These are phyloP conservation scores for Paracoccidioides lutzii DNA, from an alignment of 2,329 filamentous ascomycete genomes.

Conservation along the genomic window DNA sequence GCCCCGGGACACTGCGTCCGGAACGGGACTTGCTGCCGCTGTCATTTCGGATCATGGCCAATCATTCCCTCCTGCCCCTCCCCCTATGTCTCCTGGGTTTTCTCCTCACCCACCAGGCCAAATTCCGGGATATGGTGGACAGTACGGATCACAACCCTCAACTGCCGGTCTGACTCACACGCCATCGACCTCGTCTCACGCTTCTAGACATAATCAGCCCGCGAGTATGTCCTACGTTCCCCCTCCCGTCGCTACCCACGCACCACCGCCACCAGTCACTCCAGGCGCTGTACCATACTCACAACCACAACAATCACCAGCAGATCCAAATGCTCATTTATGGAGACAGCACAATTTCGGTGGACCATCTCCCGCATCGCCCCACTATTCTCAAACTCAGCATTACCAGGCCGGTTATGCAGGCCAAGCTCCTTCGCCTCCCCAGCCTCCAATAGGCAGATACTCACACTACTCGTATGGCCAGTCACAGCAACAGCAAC, in stretches of 20 bases:
- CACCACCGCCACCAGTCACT: slow-evolving; percentile 7
- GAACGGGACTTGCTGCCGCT: slow-evolving; percentile 34
- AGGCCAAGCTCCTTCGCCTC: slow-evolving; percentile 10
- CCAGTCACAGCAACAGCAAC: slow-evolving; percentile 15
- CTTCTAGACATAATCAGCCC: slow-evolving; percentile 17
- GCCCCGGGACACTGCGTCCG: slow-evolving; percentile 41
- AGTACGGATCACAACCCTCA: slow-evolving; percentile 25
- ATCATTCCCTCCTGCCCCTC: slow-evolving; percentile 20
- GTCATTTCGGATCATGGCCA: slow-evolving; percentile 27
- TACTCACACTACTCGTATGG: slow-evolving; percentile 33
- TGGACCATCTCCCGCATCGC: slow-evolving; percentile 3
- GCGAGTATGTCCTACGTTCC: slow-evolving; percentile 20
- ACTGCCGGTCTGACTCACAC: slow-evolving; percentile 21
- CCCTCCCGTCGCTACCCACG: slow-evolving; percentile 4
- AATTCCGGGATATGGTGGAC: slow-evolving; percentile 2
- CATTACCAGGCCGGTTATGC: slow-evolving; percentile 6
- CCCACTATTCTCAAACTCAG: slow-evolving; percentile 6
- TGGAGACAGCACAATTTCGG: slow-evolving; percentile 20
- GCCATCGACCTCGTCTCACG: slow-evolving; percentile 15
- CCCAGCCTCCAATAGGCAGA: slow-evolving; percentile 20
- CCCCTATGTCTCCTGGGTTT: slow-evolving; percentile 13
- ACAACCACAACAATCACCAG: slow-evolving; percentile 15
- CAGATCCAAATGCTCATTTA: slow-evolving; percentile 24
- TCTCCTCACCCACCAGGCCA: slow-evolving; percentile 12
- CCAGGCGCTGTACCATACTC: slow-evolving; percentile 21